A percentile compares a stretch with the other conserved stretches of the same genome.
Evolutionary conservation across 2,329 filamentous ascomycete species (phyloP).

Genomic region (Exophiala mesophila): DNA sequence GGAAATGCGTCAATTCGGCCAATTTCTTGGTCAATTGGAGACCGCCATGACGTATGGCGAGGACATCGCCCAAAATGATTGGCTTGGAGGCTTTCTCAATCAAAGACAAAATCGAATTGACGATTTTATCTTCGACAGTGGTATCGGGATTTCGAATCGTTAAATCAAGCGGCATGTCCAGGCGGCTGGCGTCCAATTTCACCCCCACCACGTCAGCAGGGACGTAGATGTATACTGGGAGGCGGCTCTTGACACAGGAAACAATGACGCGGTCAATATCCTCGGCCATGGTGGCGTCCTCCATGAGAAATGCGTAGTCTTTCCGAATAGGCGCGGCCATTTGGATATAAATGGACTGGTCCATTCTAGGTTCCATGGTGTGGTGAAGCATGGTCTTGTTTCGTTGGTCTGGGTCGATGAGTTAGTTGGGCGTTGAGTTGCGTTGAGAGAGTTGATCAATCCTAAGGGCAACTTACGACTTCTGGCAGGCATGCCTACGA

Average conservation of each 20-base stretch:
- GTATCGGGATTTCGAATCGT: constrained; percentile 12
- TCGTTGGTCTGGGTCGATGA: constrained; percentile 45
- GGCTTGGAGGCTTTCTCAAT: constrained; percentile 16
- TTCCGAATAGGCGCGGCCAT: constrained; percentile 23
- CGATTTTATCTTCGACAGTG: constrained; percentile 55
- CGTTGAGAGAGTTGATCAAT: too few relatives aligned
- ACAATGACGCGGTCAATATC: constrained; percentile 27
- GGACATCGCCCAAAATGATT: constrained; percentile 16
- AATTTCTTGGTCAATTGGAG: constrained; percentile 15
- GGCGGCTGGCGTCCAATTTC: constrained; percentile 34
- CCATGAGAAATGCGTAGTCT: constrained; percentile 25
- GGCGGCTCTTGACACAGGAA: constrained; percentile 21
- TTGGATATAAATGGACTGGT: constrained; percentile 24
- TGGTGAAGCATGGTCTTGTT: constrained; percentile 38
- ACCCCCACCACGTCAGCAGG: constrained; percentile 24
- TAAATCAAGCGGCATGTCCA: constrained; percentile 65
- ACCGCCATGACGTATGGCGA: constrained; percentile 15
- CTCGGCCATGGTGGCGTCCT: constrained; percentile 24
- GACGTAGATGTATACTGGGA: constrained; percentile 28
- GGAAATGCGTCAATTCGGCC: constrained; percentile 14
- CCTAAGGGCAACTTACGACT: constrained; percentile 17
- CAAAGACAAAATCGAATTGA: constrained; percentile 36
- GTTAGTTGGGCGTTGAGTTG: too few relatives aligned
- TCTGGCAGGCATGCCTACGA: constrained; percentile 51
- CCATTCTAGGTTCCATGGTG: constrained; percentile 28